Conservation (phyloP, 1,139 yeast genomes). For the Groenewaldozyma auringiensis region DNA sequence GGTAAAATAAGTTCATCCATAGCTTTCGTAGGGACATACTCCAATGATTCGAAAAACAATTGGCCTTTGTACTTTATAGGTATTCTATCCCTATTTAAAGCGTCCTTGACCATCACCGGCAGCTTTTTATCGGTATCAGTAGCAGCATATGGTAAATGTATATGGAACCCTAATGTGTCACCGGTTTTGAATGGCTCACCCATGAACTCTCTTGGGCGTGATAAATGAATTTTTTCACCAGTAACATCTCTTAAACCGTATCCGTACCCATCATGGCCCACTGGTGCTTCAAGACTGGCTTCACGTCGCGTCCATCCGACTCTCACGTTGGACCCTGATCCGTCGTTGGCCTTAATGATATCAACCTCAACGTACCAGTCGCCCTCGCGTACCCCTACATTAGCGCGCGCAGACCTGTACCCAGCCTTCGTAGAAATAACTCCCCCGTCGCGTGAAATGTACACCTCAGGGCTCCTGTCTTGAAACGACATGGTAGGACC, state of each 20-base stretch:
- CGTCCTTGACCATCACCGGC: neutral
- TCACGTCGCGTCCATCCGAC: constrained; percentile 79
- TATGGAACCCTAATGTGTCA: constrained; percentile 73
- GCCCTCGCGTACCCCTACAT: constrained; percentile 74
- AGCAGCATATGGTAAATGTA: constrained; percentile 50
- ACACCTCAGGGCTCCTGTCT: constrained; percentile 61
- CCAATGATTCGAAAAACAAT: constrained; percentile 77
- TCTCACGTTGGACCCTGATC: constrained; percentile 50
- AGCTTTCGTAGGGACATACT: constrained; percentile 66
- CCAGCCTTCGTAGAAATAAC: constrained; percentile 54
- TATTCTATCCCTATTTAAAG: constrained; percentile 58
- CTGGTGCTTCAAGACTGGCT: constrained; percentile 88
- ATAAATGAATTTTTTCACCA: constrained; percentile 73
- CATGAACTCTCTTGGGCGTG: constrained; percentile 55
- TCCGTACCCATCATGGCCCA: constrained; percentile 91
- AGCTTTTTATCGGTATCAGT: neutral
- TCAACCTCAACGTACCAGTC: constrained; percentile 69
- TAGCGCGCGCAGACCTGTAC: constrained; percentile 74
- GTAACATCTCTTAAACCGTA: constrained; percentile 78
- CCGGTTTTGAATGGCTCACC: constrained; percentile 55
- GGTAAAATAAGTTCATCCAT: constrained; percentile 76
- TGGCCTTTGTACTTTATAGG: constrained; percentile 79
- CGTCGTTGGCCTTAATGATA: constrained; percentile 38
- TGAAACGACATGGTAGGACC: constrained; percentile 55
- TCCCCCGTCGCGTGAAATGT: constrained; percentile 39